Evolutionary conservation across 2,329 filamentous ascomycete species (phyloP).

Genomic region (Emericellopsis atlantica): DNA sequence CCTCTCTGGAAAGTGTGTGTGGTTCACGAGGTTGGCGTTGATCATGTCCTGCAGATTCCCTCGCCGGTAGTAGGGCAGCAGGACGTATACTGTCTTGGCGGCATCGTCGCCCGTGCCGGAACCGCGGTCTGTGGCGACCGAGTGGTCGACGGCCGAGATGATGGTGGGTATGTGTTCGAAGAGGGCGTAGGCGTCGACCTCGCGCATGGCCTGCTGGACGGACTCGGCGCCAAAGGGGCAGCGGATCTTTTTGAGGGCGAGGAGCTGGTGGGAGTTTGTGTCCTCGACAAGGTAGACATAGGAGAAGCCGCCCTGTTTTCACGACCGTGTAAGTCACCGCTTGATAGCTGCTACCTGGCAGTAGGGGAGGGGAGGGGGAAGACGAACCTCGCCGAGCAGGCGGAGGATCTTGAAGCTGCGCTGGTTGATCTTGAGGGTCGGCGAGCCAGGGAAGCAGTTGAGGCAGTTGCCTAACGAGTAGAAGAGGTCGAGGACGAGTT

Average conservation of each 20-base stretch:
- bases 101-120: conserved; percentile 29
- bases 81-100: conserved; percentile 90
- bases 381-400: conserved; percentile 72
- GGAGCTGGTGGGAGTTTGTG: conserved; percentile 67
- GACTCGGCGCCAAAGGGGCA: conserved; percentile 97
- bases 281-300: conserved; percentile 99
- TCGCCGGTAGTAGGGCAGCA: conserved; percentile 87
- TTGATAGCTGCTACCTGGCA: not conserved
- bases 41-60: conserved; percentile 97
- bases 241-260: conserved; percentile 96
- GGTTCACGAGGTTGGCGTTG: conserved; percentile 96
- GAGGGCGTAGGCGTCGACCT: conserved; percentile 91
- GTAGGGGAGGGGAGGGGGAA: not conserved
- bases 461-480: conserved; percentile 92
- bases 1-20: conserved; percentile 78
- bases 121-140: conserved; percentile 61
- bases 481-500: conserved; percentile 76
- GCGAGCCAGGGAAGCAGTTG: conserved; percentile 89
- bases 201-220: conserved; percentile 85
- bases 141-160: conserved; percentile 75
- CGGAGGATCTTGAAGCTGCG: conserved; percentile 93
- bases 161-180: conserved; percentile 77
- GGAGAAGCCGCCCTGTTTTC: conserved; percentile 74
- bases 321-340: not conserved
- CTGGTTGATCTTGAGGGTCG: conserved; percentile 88